These are phyloP conservation scores for Agrocybe praecox DNA, from an alignment of 768 basidiomycete genomes.

Conservation along the genomic window DNA sequence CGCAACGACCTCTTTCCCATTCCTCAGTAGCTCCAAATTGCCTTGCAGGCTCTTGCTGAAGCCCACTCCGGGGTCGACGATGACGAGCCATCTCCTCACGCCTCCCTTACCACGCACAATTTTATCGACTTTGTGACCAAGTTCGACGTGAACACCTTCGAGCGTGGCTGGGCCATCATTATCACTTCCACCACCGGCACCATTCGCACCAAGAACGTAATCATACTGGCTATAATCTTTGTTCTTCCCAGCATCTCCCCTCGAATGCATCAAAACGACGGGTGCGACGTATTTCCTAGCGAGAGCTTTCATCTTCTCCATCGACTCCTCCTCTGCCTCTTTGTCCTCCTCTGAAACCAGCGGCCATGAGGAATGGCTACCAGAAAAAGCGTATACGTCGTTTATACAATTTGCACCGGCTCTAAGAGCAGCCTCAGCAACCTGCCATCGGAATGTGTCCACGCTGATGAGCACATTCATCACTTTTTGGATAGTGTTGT, in stretches of 20 bases:
- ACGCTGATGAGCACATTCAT: conserved; percentile 64
- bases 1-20: conserved; percentile 47
- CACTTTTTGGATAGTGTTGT: conserved; percentile 13
- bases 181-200: too few species aligned
- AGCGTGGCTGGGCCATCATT: conserved; percentile 48
- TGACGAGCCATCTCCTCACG: conserved; percentile 83
- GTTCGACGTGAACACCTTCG: conserved; percentile 68
- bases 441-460: conserved; percentile 86
- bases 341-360: conserved; percentile 19
- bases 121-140: conserved; percentile 65
- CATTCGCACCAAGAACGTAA: conserved; percentile 37
- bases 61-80: conserved; percentile 91
- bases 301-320: conserved; percentile 63
- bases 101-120: conserved; percentile 72
- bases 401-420: conserved; percentile 95
- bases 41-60: conserved; percentile 87
- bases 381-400: conserved; percentile 85
- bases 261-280: conserved; percentile 92
- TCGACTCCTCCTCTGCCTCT: conserved; percentile 39
- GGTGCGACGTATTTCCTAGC: conserved; percentile 72
- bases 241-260: conserved; percentile 79
- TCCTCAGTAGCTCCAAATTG: conserved; percentile 69
- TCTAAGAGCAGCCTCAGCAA: conserved; percentile 71
- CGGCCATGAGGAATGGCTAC: conserved; percentile 45
- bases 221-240: conserved; percentile 60